A percentile compares a stretch with the other conserved stretches of the same genome.
Conservation (phyloP, 495 filamentous ascomycete genomes). For the Penicillium atrosanguineum region DNA sequence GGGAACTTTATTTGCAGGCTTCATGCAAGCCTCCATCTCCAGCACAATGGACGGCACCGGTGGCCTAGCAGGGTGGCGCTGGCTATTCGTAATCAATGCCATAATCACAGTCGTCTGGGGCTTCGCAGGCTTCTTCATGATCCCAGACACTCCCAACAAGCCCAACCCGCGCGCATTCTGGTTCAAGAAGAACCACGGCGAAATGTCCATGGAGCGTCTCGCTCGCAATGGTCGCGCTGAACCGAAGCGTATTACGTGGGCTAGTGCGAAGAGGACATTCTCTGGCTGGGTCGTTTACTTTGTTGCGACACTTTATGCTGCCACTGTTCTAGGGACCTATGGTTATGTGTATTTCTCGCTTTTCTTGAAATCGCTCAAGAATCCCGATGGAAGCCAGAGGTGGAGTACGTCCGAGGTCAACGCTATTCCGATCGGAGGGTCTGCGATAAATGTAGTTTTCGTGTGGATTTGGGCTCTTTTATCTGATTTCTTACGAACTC, state of each 20-base stretch:
- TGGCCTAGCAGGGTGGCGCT: constrained; percentile 65
- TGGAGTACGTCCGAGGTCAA: constrained; percentile 30
- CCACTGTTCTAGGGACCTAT: constrained; percentile 31
- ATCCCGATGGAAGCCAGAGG: constrained; percentile 21
- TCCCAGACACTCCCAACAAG: constrained; percentile 46
- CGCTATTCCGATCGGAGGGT: constrained; percentile 32
- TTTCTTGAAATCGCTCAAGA: constrained; percentile 29
- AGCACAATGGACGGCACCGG: constrained; percentile 51
- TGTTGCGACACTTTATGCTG: constrained; percentile 27
- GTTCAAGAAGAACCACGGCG: constrained; percentile 28
- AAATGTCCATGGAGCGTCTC: constrained; percentile 28
- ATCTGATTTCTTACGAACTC: constrained; percentile 26
- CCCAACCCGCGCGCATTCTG: constrained; percentile 33
- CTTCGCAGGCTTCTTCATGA: constrained; percentile 56
- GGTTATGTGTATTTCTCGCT: constrained; percentile 33
- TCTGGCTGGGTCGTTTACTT: constrained; percentile 33
- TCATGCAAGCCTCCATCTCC: constrained; percentile 33
- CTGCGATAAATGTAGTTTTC: constrained; percentile 34
- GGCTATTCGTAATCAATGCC: constrained; percentile 57
- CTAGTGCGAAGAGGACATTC: constrained; percentile 27
- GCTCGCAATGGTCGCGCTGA: constrained; percentile 31
- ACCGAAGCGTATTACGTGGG: constrained; percentile 30
- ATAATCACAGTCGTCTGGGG: constrained; percentile 56
- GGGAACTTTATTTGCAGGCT: constrained; percentile 35
- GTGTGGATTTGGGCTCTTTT: constrained; percentile 34